Percentiles rank a stretch among this genome's conserved stretches.
phyloP scores from a whole-genome alignment of 345 rosid species.

The Lepidium aucheri region DNA sequence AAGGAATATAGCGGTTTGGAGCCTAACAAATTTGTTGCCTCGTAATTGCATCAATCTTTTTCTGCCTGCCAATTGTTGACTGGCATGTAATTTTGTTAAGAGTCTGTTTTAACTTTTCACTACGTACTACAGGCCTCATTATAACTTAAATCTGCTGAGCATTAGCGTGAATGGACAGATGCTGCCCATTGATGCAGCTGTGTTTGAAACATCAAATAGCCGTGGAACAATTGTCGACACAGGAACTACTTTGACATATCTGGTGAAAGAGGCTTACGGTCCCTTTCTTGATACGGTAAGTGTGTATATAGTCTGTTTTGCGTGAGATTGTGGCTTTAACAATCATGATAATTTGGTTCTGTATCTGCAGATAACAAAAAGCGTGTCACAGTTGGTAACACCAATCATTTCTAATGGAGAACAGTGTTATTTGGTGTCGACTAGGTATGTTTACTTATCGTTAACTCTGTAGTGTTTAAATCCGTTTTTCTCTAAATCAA shows the following conservation, averaged over 20 bases:
- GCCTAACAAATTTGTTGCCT: neutral
- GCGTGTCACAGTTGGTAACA: conserved; percentile 54
- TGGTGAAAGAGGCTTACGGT: conserved; percentile 75
- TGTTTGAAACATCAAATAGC: conserved; percentile 55
- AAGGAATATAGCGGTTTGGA: neutral
- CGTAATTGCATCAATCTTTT: neutral
- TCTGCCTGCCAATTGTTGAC: neutral
- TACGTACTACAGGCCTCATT: conserved; percentile 76
- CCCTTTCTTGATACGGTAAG: conserved; percentile 84
- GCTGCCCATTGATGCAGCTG: conserved; percentile 56
- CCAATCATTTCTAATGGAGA: conserved; percentile 62
- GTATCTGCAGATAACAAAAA: conserved; percentile 46
- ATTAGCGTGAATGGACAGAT: conserved; percentile 64
- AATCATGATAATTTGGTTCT: neutral
- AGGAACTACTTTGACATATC: conserved; percentile 95
- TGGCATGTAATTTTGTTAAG: neutral
- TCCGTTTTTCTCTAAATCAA: neutral
- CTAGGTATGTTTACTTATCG: conserved; percentile 41
- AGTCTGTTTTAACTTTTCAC: neutral
- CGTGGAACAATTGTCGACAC: conserved; percentile 93
- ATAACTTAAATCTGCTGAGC: conserved; percentile 79
- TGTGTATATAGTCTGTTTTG: conserved; percentile 11
- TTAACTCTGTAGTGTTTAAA: neutral
- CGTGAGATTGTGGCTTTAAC: neutral
- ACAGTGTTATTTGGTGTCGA: conserved; percentile 69